Percentiles rank a stretch among this genome's conserved stretches.
Conservation (phyloP, 495 filamentous ascomycete genomes). For the Penicillium bovifimosum region DNA sequence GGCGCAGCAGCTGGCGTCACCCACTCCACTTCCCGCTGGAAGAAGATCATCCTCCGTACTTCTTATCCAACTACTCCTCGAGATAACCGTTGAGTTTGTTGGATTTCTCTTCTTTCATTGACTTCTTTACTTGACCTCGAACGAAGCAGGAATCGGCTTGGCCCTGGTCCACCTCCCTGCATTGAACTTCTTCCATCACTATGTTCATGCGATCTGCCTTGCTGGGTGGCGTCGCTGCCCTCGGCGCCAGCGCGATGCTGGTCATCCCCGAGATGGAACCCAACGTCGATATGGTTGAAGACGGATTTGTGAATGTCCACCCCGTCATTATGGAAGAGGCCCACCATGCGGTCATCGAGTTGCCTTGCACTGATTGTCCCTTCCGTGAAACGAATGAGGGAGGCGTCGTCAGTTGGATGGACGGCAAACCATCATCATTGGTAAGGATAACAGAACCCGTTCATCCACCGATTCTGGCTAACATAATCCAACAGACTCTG, state of each 20-base stretch:
- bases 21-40: conserved; percentile 19
- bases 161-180: not conserved
- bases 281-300: conserved; percentile 23
- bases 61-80: conserved; percentile 17
- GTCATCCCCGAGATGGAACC: conserved; percentile 39
- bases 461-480: not conserved
- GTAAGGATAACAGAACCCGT: conserved; percentile 23
- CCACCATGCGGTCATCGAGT: conserved; percentile 28
- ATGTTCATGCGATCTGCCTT: conserved; percentile 44
- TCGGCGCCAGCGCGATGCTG: conserved; percentile 44
- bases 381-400: conserved; percentile 32
- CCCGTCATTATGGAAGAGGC: conserved; percentile 27
- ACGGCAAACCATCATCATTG: conserved; percentile 34
- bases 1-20: conserved; percentile 29
- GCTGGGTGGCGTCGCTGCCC: conserved; percentile 36
- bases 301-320: conserved; percentile 23
- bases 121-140: not conserved
- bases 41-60: not conserved
- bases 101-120: not conserved
- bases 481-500: conserved; percentile 25
- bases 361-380: conserved; percentile 45
- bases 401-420: conserved; percentile 32
- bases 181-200: not conserved
- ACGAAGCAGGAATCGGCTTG: not conserved
- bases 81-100: conserved; percentile 1